Conservation (phyloP, 2,329 filamentous ascomycete species). For the Fusarium sp. region DNA sequence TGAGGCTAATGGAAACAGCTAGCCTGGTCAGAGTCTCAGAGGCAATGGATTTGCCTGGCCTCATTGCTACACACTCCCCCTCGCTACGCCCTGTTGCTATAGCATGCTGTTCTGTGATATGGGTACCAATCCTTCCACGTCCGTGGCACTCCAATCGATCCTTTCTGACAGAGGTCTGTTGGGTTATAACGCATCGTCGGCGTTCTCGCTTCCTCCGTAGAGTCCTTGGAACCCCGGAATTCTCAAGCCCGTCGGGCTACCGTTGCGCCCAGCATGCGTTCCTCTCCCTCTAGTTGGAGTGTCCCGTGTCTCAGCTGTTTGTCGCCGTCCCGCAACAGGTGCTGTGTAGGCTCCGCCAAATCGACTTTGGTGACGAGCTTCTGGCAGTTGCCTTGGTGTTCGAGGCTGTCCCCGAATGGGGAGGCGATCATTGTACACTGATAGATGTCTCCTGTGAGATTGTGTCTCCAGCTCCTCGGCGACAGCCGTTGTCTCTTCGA, state of each 20-base stretch:
- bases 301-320: constrained; percentile 7
- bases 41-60: neutral
- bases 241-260: constrained; percentile 57
- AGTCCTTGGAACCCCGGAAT: constrained; percentile 63
- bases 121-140: constrained; percentile 15
- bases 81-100: constrained; percentile 1
- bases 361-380: constrained; percentile 45
- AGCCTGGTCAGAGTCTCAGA: neutral
- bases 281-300: constrained; percentile 13
- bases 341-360: constrained; percentile 43
- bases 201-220: constrained; percentile 66
- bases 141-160: constrained; percentile 10
- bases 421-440: constrained; percentile 43
- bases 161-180: constrained; percentile 16
- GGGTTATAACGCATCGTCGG: constrained; percentile 53
- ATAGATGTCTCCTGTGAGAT: constrained; percentile 19
- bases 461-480: constrained; percentile 9
- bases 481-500: neutral
- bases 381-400: constrained; percentile 44
- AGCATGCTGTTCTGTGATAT: constrained; percentile 9
- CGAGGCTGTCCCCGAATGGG: constrained; percentile 38
- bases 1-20: constrained; percentile 6
- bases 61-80: neutral
- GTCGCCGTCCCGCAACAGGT: constrained; percentile 31
- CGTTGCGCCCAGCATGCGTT: constrained; percentile 44